phyloP scores from a whole-genome alignment of 2,329 filamentous ascomycete species.

The Exophiala xenobiotica region DNA sequence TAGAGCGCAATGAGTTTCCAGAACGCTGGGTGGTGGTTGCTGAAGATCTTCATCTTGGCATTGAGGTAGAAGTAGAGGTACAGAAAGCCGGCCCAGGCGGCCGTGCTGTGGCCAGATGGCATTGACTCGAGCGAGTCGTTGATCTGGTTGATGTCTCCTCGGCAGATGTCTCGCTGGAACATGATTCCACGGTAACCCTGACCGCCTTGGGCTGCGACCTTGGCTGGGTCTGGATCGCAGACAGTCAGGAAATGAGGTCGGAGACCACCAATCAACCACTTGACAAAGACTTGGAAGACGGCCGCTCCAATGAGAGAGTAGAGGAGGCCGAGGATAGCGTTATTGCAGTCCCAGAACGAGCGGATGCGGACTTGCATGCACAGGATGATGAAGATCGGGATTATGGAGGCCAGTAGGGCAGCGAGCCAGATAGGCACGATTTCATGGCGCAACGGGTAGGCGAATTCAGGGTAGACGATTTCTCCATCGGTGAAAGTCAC shows the following conservation, averaged over 20 bases:
- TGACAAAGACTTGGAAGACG: slow-evolving; percentile 75
- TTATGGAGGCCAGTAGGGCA: slow-evolving; percentile 62
- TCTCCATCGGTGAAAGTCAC: slow-evolving; percentile 66
- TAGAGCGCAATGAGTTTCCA: slow-evolving; percentile 70
- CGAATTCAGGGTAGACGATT: slow-evolving; percentile 68
- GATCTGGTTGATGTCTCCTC: slow-evolving; percentile 63
- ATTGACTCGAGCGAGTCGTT: slow-evolving; percentile 70
- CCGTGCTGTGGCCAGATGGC: slow-evolving; percentile 71
- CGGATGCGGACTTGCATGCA: slow-evolving; percentile 66
- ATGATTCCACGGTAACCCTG: slow-evolving; percentile 62
- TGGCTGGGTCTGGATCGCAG: slow-evolving; percentile 60
- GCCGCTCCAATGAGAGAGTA: slow-evolving; percentile 69
- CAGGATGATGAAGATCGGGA: slow-evolving; percentile 66
- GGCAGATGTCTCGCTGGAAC: slow-evolving; percentile 70
- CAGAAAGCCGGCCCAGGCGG: slow-evolving; percentile 51
- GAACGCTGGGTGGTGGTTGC: slow-evolving; percentile 70
- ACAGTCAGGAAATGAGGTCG: slow-evolving; percentile 71
- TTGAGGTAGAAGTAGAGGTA: slow-evolving; percentile 73
- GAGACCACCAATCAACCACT: slow-evolving; percentile 70
- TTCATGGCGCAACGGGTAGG: slow-evolving; percentile 68
- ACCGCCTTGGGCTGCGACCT: slow-evolving; percentile 41
- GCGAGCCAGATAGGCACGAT: slow-evolving; percentile 71
- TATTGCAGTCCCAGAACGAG: slow-evolving; percentile 67
- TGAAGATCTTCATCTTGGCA: slow-evolving; percentile 73
- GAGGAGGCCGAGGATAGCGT: slow-evolving; percentile 66